phyloP scores from a whole-genome alignment of 805 yeast genomes.

The Tetrapisispora taiwanensis region DNA sequence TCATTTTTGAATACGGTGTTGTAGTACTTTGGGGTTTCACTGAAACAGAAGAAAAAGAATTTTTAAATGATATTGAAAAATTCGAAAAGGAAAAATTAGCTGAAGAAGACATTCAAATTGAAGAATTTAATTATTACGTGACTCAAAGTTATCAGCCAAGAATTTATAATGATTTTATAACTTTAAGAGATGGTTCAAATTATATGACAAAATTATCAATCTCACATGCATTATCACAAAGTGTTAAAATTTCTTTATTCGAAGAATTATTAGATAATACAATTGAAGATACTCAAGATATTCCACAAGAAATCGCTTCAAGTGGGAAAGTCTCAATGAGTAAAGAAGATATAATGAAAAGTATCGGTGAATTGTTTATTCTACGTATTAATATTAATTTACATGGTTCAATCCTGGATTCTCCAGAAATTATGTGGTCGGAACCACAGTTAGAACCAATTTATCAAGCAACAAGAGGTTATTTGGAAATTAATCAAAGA shows the following conservation, averaged over 20 bases:
- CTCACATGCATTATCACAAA: slow-evolving; percentile 92
- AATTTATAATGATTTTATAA: slow-evolving; percentile 89
- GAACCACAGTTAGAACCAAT: slow-evolving; percentile 97
- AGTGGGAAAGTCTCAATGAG: slow-evolving; percentile 94
- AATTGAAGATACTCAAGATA: slow-evolving; percentile 93
- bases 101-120: slow-evolving; percentile 74
- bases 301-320: slow-evolving; percentile 90
- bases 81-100: slow-evolving; percentile 89
- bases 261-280: slow-evolving; percentile 96
- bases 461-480: slow-evolving; percentile 93
- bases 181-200: slow-evolving; percentile 77
- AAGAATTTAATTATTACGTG: slow-evolving; percentile 89
- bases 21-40: slow-evolving; percentile 94
- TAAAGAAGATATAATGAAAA: slow-evolving; percentile 90
- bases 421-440: slow-evolving; percentile 98
- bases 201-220: slow-evolving; percentile 88
- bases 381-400: slow-evolving; percentile 70
- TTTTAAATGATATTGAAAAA: slow-evolving; percentile 73
- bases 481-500: slow-evolving; percentile 87
- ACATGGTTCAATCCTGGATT: slow-evolving; percentile 83
- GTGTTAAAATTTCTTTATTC: slow-evolving; percentile 87
- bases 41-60: slow-evolving; percentile 69
- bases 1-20: slow-evolving; percentile 94
- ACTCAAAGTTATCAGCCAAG: slow-evolving; percentile 93
- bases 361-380: slow-evolving; percentile 91